Evolutionary conservation across 1,284 basidiomycete genomes (phyloP), one percentile per base, ranked within the genome.

Genomic region (Ceratobasidium sp.): DNA sequence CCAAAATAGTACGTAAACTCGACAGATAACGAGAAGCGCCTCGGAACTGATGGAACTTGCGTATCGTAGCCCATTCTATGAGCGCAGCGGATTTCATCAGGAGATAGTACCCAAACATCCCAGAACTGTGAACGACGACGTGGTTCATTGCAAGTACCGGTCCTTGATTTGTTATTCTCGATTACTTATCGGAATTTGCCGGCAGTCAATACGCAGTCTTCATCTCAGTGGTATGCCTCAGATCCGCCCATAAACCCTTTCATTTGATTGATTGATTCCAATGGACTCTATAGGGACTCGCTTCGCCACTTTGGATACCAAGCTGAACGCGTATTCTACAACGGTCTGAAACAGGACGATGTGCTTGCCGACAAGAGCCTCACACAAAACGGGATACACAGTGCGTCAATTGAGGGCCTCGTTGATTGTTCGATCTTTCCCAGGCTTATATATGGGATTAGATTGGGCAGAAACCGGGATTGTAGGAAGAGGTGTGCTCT

Each of bases 201-300:
- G 65, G 77, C 14, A 74, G 81, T 75, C 39, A 83, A 83, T 71
- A 81, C 81, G 4, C 81, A 83, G 75, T 76, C 76, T 12, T 79
- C 79, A 23, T 79, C 80, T 8, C 82, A 83, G 82, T 64, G 81
- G 81, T 0, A 78, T 81, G 82, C 74, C 79, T 77, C 67, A 76
- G 77, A 16, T 74, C 74, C 76, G n/a, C 76, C 32, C 77, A 73
- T 39, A 75, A 76, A 10, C 43, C 71, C n/a, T 53, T 75, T 30
- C 10, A 59, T 43, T 9, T n/a, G n/a, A n/a, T 59, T 59, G 39
- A 43, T 41, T 43, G 18, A 43, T 43, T 36, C 28, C 14, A 65
- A 53, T 10, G 3, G 18, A 18, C 16, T 28, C 21, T 43, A 8
- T 43, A 76, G 77, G 32, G 65, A 76, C 61, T 77, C 77, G 30